Evolutionary conservation across 768 basidiomycete species (phyloP), one percentile per base, ranked within the genome.

Genomic region (Megacollybia marginata): DNA sequence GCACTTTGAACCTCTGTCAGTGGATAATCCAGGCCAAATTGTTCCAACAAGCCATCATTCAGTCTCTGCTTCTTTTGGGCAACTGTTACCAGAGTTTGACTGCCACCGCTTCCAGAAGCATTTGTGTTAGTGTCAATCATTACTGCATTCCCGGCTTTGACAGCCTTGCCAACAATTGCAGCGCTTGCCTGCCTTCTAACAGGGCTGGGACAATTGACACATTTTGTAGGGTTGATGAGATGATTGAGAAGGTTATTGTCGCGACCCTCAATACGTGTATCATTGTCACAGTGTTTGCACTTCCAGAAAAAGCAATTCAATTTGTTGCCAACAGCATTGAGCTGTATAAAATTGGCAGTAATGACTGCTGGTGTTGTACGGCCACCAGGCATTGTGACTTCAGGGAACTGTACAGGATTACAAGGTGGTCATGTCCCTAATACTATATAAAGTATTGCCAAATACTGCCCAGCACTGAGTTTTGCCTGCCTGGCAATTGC

Each of bases 241-340:
- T 53, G 52, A 36, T 54, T 54, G 13, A 52, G 16, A 45, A 33
- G 50, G n/a, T 46, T 53, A 44, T 57, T 48, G 28, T 56, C 52
- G 28, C 40, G 31, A 31, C 50, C 34, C 31, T 57, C 48, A 15
- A 56, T 54, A 16, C 28, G 28, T 16, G 51, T 35, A 33, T 31
- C 46, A 16, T 10, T 40, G 6, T 28, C 28, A 20, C 51, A 57
- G 51, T 55, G 48, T 33, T 50, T 50, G 48, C 54, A 55, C 47
- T 44, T 48, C 35, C 48, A 57, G 20, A 31, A 48, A 23, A 46
- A 52, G 20, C 48, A 16, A 13, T 48, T 33, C 9, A 46, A 48
- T 34, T 50, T 50, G 33, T 50, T 50, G n/a, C n/a, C n/a, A n/a
- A n/a, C n/a, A n/a, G n/a, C n/a, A 19, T n/a, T 28, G 19, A 33